Base-by-base conservation (phyloP, 768 basidiomycete species). In the Vararia minispora region DNA sequence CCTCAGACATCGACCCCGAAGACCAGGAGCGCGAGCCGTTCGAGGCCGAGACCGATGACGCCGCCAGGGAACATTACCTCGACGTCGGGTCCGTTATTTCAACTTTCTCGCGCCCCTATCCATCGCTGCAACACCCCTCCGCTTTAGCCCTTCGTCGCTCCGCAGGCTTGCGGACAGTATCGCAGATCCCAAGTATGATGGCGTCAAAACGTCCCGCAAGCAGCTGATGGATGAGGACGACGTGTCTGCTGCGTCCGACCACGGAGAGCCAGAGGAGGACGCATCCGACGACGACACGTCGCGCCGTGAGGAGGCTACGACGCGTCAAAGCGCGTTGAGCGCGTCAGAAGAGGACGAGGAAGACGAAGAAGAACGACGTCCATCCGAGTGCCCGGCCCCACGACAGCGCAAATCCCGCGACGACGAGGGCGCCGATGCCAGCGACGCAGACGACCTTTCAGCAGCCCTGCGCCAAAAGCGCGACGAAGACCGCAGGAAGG, bases 111-210 rank as follows among this genome's bases (percentile, higher is more conserved):
- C n/a, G n/a, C n/a, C 14, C 17, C 4, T n/a, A 24, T 8, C 14
- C 2, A 17, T 28, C 11, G 23, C 31, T 36, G 23, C 32, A 18
- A 31, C 34, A 39, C 23, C 28, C 21, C 18, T 31, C 25, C 32
- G 12, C 39, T 25, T 43, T 44, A 89, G 85, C 3, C 76, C 75
- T 8, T 90, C 87, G 42, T 58, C 69, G 23, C 53, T 94, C 36
- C 71, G 85, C 22, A 80, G 70, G 51, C 51, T 68, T 25, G 71
- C 79, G 12, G 74, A 79, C 22, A 75, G 71, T 43, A 58, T 87
- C 37, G 61, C 72, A 21, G 84, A 86, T 52, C 75, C 75, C 13
- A 91, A 90, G 58, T 92, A 94, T 59, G 72, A 72, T 29, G 86
- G 79, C 14, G 64, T 73, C 4, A 74, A 66, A 52, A 75, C 68